Evolutionary conservation across 129 eudicot genomes (phyloP).

Genomic region (Mikania micrantha): DNA sequence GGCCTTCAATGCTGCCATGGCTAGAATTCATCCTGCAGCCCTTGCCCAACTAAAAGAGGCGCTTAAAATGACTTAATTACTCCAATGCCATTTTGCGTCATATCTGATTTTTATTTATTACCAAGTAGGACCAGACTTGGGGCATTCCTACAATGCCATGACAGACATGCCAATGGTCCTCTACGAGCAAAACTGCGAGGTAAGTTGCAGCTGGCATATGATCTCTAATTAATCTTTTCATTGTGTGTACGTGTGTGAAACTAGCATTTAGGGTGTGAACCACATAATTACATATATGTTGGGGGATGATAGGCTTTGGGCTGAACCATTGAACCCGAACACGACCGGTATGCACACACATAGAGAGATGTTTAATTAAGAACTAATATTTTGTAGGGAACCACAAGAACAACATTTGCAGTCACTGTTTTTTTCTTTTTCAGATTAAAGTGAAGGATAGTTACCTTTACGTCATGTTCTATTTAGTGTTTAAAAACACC

Average conservation of each 20-base stretch:
- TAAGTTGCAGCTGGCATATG: constrained; percentile 11
- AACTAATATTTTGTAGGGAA: too few species aligned
- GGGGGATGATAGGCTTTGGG: neutral
- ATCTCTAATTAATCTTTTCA: neutral
- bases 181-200: constrained; percentile 14
- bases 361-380: too few species aligned
- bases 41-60: constrained; percentile 83
- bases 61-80: constrained; percentile 60
- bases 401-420: too few species aligned
- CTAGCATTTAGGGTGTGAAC: neutral
- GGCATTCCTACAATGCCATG: constrained; percentile 10
- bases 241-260: neutral
- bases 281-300: neutral
- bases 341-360: too few species aligned
- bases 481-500: too few species aligned
- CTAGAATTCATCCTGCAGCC: constrained; percentile 86
- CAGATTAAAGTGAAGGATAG: too few species aligned
- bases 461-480: too few species aligned
- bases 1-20: constrained; percentile 69
- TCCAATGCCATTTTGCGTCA: constrained; percentile 2
- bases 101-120: constrained; percentile 16
- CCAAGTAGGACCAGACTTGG: constrained; percentile 18
- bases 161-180: constrained; percentile 11
- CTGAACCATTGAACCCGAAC: neutral
- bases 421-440: too few species aligned